Conservation (phyloP, 495 filamentous ascomycete genomes). For the Trypethelium eluteriae region DNA sequence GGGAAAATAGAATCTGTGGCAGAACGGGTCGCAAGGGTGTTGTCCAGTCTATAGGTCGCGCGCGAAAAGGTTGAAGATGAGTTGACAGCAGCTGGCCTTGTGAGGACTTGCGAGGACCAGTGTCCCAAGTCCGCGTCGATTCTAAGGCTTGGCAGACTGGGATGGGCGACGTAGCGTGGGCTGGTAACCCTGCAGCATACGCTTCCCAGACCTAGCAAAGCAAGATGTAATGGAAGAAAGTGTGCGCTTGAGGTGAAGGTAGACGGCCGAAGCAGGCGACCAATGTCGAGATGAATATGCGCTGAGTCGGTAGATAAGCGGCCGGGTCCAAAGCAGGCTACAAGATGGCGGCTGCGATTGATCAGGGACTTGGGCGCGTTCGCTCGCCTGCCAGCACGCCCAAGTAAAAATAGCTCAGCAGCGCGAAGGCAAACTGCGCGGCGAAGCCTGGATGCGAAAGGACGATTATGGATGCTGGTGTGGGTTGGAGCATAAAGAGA, state of each 20-base stretch:
- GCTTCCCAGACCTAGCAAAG: not conserved
- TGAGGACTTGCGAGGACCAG: not conserved
- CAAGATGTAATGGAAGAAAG: not conserved
- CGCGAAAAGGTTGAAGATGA: not conserved
- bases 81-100: not conserved
- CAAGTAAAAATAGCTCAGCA: slow-evolving; percentile 10
- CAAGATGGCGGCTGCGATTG: slow-evolving; percentile 4
- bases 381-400: slow-evolving; percentile 1
- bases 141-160: slow-evolving; percentile 9
- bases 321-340: slow-evolving; percentile 10
- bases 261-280: not conserved
- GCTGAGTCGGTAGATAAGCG: slow-evolving; percentile 10
- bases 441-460: not conserved
- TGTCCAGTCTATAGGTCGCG: not conserved
- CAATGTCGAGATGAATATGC: slow-evolving; percentile 8
- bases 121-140: slow-evolving; percentile 3
- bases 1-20: not conserved
- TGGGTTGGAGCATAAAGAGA: slow-evolving; percentile 3
- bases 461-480: not conserved
- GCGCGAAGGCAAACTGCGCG: not conserved
- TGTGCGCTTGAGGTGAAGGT: not conserved
- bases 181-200: not conserved
- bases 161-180: not conserved
- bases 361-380: not conserved
- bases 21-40: not conserved